Evolutionary conservation across 169 alveolate species (phyloP), one percentile per base, ranked within the genome.

Genomic region (Cyclospora cayetanensis): DNA sequence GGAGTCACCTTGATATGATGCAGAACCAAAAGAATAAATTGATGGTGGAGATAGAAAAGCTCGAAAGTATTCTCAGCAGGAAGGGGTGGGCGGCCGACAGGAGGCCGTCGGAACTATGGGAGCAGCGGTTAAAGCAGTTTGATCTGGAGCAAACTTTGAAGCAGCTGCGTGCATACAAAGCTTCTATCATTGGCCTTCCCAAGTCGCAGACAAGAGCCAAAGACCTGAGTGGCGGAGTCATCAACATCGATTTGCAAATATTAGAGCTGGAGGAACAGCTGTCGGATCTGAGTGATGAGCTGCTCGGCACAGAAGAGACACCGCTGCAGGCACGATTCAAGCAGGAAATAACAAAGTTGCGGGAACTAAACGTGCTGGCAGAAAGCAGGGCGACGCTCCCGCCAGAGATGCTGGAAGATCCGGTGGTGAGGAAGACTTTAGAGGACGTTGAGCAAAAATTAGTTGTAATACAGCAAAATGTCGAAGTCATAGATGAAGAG

Each of bases 101-200:
- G 3, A 0, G 85, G 74, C 92, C 92, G 1, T 66, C 92, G 55
- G 86, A 87, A 4, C 5, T 66, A 31, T 87, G 92, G 92, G 92
- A 87, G 46, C 66, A 87, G 53, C 37, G 63, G 22, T 22, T 41
- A 5, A 29, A 66, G n/a, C 42, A 68, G 52, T 63, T 43, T 7
- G 92, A 87, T 2, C 77, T 87, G 31, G 92, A 87, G 29, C 53
- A 53, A 22, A 87, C 60, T 39, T 34, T 87, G 53, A 20, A 39
- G 25, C 86, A 87, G 37, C 0, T 87, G 2, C 43, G 11, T 42
- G 92, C 92, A 1, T 87, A 87, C 77, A 20, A 7, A 34, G 55
- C 25, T 0, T 39, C 46, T 5, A 25, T 68, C 4, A n/a, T 31
- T 2, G 34, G 3, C 0, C 0, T 70, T 70, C 92, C 92, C 0